These are phyloP conservation scores for Cytospora piceicola DNA, from an alignment of 2,329 filamentous ascomycete species.

Conservation along the genomic window DNA sequence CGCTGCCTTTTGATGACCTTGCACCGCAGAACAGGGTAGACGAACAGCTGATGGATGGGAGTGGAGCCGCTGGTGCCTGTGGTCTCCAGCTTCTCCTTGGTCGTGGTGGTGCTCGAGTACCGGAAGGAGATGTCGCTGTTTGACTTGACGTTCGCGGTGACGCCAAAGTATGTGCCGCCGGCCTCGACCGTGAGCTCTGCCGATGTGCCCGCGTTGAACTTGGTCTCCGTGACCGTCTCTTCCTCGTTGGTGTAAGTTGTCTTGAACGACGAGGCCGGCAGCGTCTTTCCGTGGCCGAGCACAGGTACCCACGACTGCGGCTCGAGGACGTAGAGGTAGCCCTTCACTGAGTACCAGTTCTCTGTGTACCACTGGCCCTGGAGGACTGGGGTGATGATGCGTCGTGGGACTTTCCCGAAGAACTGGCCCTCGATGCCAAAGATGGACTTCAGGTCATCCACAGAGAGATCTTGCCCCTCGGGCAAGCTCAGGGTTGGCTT, in stretches of 20 bases:
- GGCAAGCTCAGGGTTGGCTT: not conserved
- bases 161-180: slow-evolving; percentile 1
- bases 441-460: not conserved
- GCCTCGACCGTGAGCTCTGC: slow-evolving; percentile 1
- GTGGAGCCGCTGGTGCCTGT: not conserved
- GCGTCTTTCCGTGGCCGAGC: not conserved
- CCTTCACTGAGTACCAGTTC: slow-evolving; percentile 1
- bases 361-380: not conserved
- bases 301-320: not conserved
- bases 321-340: slow-evolving; percentile 4
- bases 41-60: slow-evolving; percentile 3
- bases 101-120: not conserved
- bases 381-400: not conserved
- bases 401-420: not conserved
- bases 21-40: not conserved
- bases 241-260: not conserved
- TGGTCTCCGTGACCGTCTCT: not conserved
- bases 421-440: not conserved
- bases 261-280: not conserved
- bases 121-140: not conserved
- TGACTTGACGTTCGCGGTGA: not conserved
- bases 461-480: not conserved
- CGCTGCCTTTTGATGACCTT: slow-evolving; percentile 1
- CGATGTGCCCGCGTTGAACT: slow-evolving; percentile 1
- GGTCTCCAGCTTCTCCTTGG: not conserved